A percentile compares a stretch with the other conserved stretches of the same genome.
phyloP scores from a whole-genome alignment of 768 basidiomycete species.

The Gelatoporia subvermispora region DNA sequence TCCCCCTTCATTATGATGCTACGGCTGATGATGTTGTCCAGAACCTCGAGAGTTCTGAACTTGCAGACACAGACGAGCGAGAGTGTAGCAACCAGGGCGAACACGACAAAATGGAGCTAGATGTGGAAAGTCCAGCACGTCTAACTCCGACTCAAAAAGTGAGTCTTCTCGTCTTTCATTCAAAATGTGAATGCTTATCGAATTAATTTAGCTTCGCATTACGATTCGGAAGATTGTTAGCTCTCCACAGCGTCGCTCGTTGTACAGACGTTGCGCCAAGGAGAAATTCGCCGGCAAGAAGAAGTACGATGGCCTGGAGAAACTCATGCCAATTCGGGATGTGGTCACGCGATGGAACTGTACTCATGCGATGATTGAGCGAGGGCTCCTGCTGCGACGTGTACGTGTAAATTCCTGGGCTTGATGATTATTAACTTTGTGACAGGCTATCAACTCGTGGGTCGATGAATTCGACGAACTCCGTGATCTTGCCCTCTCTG shows the following conservation, averaged over 20 bases:
- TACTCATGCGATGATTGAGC: slow-evolving; percentile 30
- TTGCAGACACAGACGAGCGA: background rate
- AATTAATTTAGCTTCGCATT: slow-evolving; percentile 21
- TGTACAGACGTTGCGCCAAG: slow-evolving; percentile 12
- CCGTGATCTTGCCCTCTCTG: slow-evolving; percentile 10
- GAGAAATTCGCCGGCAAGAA: too few relatives aligned
- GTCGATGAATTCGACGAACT: slow-evolving; percentile 13
- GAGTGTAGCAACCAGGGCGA: too few relatives aligned
- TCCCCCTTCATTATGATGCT: slow-evolving; percentile 26
- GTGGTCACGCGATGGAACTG: slow-evolving; percentile 32
- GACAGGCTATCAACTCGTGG: slow-evolving; percentile 31
- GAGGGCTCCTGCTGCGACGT: slow-evolving; percentile 19
- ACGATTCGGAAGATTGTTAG: slow-evolving; percentile 28
- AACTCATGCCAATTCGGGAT: slow-evolving; percentile 28
- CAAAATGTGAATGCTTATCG: too few relatives aligned
- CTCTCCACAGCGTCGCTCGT: slow-evolving; percentile 27
- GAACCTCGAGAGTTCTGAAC: background rate
- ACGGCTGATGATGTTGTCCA: slow-evolving; percentile 15
- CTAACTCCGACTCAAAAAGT: too few relatives aligned
- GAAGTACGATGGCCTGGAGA: background rate
- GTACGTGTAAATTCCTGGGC: slow-evolving; percentile 12
- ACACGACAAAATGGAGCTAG: too few relatives aligned
- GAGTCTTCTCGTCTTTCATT: too few relatives aligned
- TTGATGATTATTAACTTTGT: background rate
- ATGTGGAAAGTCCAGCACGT: too few relatives aligned